These are phyloP conservation scores for Potentilla sterilis DNA, from an alignment of 306 rosid species.

Conservation along the genomic window DNA sequence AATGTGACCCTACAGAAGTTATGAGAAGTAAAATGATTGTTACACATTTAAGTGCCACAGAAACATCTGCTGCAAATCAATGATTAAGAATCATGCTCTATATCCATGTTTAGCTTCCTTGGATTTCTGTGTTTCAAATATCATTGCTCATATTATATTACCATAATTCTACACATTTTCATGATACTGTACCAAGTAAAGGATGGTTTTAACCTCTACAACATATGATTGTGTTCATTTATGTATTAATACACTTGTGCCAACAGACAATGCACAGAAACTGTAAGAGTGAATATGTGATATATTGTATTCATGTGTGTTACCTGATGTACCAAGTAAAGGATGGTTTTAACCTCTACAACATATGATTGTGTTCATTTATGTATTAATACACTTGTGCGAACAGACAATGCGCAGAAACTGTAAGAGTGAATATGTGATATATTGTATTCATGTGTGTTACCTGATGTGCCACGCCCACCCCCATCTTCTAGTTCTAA, in stretches of 20 bases:
- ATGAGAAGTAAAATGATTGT: constrained; percentile 12
- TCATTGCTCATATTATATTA: neutral
- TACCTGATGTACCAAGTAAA: constrained; percentile 22
- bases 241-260: neutral
- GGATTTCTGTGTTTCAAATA: neutral
- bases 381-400: neutral
- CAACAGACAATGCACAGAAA: neutral
- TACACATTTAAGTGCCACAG: neutral
- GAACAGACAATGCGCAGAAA: neutral
- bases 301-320: neutral
- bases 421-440: neutral
- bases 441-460: neutral
- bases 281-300: neutral
- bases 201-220: neutral
- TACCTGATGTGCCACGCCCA: constrained; percentile 98
- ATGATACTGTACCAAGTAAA: neutral
- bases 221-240: neutral
- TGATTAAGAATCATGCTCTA: neutral
- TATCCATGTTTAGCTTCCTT: neutral
- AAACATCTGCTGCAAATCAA: neutral
- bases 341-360: neutral
- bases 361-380: neutral
- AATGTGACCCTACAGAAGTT: constrained; percentile 72
- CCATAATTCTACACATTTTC: neutral
- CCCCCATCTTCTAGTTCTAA: constrained; percentile 99